phyloP scores from a whole-genome alignment of 2,329 filamentous ascomycete genomes.

The Cadophora gregata region DNA sequence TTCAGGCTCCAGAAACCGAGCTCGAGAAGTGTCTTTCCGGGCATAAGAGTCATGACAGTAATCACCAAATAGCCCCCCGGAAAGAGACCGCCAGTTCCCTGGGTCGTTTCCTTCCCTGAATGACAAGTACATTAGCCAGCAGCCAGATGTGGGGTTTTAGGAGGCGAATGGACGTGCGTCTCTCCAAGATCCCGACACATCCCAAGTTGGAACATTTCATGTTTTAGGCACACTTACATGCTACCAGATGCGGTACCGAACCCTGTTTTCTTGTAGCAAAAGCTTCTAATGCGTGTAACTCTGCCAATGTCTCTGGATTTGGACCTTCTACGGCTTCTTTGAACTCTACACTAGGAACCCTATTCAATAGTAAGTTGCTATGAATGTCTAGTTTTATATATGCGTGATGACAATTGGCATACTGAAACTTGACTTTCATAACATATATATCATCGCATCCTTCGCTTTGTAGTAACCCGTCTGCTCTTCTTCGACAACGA shows the following conservation, averaged over 20 bases:
- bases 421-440: slow-evolving; percentile 21
- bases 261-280: neutral
- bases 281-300: neutral
- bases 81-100: slow-evolving; percentile 4
- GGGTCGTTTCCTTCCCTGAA: slow-evolving; percentile 1
- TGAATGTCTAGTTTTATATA: neutral
- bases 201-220: neutral
- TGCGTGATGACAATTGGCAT: neutral
- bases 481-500: slow-evolving; percentile 7
- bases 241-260: slow-evolving; percentile 14
- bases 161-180: too few species aligned
- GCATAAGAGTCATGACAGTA: slow-evolving; percentile 19
- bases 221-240: neutral
- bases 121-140: neutral
- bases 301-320: slow-evolving; percentile 11
- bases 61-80: slow-evolving; percentile 13
- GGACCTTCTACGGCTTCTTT: slow-evolving; percentile 15
- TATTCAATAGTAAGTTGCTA: slow-evolving; percentile 3
- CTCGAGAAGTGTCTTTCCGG: slow-evolving; percentile 13
- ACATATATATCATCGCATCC: neutral
- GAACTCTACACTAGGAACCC: slow-evolving; percentile 1
- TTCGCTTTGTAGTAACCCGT: neutral
- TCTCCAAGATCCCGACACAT: too few species aligned
- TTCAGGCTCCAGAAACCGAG: slow-evolving; percentile 17
- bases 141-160: neutral